Percentiles rank a stretch among this genome's conserved stretches.
Evolutionary conservation across 2,329 filamentous ascomycete genomes (phyloP).

Genomic region (Plectosphaerella sp.): DNA sequence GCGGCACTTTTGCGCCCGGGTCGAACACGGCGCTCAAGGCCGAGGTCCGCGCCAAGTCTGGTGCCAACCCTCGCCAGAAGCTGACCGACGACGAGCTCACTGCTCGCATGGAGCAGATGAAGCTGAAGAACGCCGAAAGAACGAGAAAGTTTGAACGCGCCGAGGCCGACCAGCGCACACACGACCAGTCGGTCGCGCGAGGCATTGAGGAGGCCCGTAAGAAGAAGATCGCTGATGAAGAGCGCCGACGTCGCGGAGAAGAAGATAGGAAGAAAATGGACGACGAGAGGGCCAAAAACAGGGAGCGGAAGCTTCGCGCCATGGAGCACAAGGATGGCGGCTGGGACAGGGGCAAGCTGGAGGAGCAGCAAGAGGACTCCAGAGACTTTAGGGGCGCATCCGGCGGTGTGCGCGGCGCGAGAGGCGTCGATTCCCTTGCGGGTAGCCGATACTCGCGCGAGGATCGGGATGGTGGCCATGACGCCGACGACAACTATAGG

Average conservation of each 20-base stretch:
- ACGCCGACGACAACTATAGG: constrained; percentile 13
- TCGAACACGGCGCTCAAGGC: constrained; percentile 27
- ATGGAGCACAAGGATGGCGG: constrained; percentile 48
- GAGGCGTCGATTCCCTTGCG: constrained; percentile 27
- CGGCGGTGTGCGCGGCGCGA: constrained; percentile 33
- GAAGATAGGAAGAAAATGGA: constrained; percentile 48
- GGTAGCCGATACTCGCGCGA: constrained; percentile 38
- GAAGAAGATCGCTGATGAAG: constrained; percentile 46
- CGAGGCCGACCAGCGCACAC: constrained; percentile 51
- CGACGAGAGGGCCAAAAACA: constrained; percentile 56
- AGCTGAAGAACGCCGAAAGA: constrained; percentile 53
- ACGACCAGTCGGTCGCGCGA: constrained; percentile 48
- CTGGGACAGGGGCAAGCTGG: constrained; percentile 56
- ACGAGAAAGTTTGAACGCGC: constrained; percentile 55
- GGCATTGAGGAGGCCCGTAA: constrained; percentile 52
- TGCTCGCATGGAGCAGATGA: constrained; percentile 58
- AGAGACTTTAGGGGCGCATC: constrained; percentile 37
- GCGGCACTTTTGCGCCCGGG: constrained; percentile 1
- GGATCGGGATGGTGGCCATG: constrained; percentile 18
- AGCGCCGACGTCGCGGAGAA: constrained; percentile 45
- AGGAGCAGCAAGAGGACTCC: constrained; percentile 31
- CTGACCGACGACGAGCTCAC: constrained; percentile 55
- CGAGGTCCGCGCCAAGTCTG: constrained; percentile 44
- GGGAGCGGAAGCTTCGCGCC: constrained; percentile 57
- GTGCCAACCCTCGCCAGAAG: constrained; percentile 56